phyloP scores from a whole-genome alignment of 202 grass and related monocot genomes.

The Zoysia matrella region DNA sequence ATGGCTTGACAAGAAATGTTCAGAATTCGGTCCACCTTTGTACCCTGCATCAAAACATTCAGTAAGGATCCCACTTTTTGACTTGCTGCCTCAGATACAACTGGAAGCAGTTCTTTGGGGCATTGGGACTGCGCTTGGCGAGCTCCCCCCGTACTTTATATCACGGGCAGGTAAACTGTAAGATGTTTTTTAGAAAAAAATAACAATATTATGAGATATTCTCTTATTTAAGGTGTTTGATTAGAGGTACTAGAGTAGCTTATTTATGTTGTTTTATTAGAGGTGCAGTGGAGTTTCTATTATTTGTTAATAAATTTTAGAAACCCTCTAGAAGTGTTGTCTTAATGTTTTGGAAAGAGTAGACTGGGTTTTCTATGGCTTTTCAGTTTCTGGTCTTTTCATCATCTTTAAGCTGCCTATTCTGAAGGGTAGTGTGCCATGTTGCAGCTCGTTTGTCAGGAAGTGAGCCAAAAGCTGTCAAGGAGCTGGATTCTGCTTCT shows the following conservation, averaged over 20 bases:
- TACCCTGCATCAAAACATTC: slow-evolving; percentile 64
- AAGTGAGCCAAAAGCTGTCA: slow-evolving; percentile 71
- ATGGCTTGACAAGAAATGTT: too few species aligned
- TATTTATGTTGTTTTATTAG: not conserved
- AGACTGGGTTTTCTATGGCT: not conserved
- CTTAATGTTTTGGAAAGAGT: not conserved
- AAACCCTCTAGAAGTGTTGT: not conserved
- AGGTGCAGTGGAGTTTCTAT: too few species aligned
- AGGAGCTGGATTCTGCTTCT: slow-evolving; percentile 65
- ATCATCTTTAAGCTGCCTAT: not conserved
- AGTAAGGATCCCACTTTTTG: slow-evolving; percentile 79
- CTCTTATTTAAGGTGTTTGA: not conserved
- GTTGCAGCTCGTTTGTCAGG: slow-evolving; percentile 84
- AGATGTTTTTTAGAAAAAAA: not conserved
- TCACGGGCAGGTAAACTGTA: slow-evolving; percentile 82
- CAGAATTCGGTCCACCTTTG: slow-evolving; percentile 35
- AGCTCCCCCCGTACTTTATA: slow-evolving; percentile 98
- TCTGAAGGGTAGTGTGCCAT: slow-evolving; percentile 35
- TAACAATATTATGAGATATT: slow-evolving; percentile 17
- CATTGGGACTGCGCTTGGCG: slow-evolving; percentile 66
- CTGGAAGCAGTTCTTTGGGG: slow-evolving; percentile 48
- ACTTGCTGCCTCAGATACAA: slow-evolving; percentile 89
- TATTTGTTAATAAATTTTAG: too few species aligned
- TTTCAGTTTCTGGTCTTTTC: slow-evolving; percentile 18
- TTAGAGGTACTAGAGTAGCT: slow-evolving; percentile 22